Conservation (phyloP, 2,329 filamentous ascomycete species). For the Albifimbria verrucaria region DNA sequence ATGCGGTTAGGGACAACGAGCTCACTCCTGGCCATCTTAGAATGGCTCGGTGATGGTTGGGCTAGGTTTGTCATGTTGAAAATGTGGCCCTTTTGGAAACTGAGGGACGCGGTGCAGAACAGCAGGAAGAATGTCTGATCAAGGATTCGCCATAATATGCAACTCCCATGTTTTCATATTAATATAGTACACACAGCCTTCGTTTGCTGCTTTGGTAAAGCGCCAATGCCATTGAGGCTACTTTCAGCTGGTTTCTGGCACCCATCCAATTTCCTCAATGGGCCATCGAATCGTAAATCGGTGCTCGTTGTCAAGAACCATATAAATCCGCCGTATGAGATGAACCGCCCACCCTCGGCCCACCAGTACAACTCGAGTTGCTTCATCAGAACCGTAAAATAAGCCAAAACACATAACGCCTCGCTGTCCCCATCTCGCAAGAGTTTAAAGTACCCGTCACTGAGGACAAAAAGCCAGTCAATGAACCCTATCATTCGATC, state of each 20-base stretch:
- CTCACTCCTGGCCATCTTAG: conserved; percentile 6
- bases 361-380: conserved; percentile 9
- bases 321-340: conserved; percentile 7
- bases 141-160: too few species aligned
- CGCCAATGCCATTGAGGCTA: too few species aligned
- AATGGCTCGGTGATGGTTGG: conserved; percentile 8
- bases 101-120: conserved; percentile 2
- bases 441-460: conserved; percentile 5
- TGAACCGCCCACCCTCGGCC: conserved; percentile 10
- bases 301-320: conserved; percentile 7
- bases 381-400: conserved; percentile 5
- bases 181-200: too few species aligned
- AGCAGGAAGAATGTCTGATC: conserved; percentile 3
- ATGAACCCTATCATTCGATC: conserved; percentile 6
- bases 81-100: conserved; percentile 8
- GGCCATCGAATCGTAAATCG: conserved; percentile 10
- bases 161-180: too few species aligned
- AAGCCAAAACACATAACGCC: conserved; percentile 10
- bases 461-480: conserved; percentile 6
- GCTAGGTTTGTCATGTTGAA: conserved; percentile 7
- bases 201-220: too few species aligned
- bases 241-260: not conserved
- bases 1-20: conserved; percentile 6
- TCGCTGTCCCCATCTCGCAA: conserved; percentile 3
- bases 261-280: conserved; percentile 8